phyloP scores from a whole-genome alignment of 2,329 filamentous ascomycete genomes.

The Trichoderma sp. region DNA sequence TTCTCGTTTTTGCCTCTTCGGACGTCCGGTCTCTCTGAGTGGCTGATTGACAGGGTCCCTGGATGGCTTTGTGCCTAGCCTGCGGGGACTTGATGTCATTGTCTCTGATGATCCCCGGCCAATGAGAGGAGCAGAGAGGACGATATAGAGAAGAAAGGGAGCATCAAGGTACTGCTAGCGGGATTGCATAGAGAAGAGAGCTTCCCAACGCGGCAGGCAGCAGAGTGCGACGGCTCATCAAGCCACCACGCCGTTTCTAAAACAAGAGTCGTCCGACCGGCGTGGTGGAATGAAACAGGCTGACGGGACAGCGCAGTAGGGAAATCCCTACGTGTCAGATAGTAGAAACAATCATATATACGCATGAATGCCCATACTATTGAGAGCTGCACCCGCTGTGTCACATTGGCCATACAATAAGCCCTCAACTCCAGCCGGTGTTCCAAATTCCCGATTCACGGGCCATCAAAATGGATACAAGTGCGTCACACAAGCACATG shows the following conservation, averaged over 20 bases:
- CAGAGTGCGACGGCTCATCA: background rate
- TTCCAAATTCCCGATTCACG: slow-evolving; percentile 2
- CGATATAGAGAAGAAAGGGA: background rate
- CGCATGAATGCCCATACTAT: background rate
- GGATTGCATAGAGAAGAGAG: background rate
- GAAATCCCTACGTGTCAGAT: background rate
- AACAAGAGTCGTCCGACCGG: slow-evolving; percentile 7
- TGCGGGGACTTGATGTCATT: slow-evolving; percentile 25
- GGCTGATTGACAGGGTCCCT: slow-evolving; percentile 8
- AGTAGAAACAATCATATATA: background rate
- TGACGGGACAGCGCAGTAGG: background rate
- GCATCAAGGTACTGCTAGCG: too few species aligned
- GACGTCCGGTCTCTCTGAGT: slow-evolving; percentile 1
- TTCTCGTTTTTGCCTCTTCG: background rate
- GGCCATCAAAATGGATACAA: background rate
- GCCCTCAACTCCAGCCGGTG: background rate
- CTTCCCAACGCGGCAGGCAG: slow-evolving; percentile 18
- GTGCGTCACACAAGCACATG: slow-evolving; percentile 3
- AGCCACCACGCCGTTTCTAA: background rate
- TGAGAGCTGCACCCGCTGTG: background rate
- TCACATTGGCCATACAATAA: background rate
- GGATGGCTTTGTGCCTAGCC: background rate
- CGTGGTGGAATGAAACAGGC: background rate
- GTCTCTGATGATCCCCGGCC: slow-evolving; percentile 22
- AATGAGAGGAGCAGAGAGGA: background rate